Evolutionary conservation across 169 alveolate genomes (phyloP).

Genomic region (Plasmodium knowlesi): DNA sequence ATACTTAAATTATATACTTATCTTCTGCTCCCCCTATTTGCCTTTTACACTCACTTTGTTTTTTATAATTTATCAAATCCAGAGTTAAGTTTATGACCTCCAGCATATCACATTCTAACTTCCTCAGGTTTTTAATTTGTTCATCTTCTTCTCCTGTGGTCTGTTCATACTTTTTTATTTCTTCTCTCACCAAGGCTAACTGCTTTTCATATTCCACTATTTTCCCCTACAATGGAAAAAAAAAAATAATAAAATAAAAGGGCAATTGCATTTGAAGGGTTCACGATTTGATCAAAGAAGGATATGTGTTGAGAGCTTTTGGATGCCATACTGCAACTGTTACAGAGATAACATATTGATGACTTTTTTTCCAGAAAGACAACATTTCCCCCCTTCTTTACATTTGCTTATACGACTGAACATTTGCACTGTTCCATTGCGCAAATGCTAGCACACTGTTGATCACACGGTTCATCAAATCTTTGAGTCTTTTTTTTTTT

Average conservation of each 20-base stretch:
- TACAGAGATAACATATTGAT: background rate
- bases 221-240: constrained; percentile 19
- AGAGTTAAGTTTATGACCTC: constrained; percentile 65
- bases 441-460: background rate
- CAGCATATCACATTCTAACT: constrained; percentile 62
- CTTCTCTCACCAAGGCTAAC: constrained; percentile 60
- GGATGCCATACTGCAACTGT: background rate
- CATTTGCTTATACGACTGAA: background rate
- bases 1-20: background rate
- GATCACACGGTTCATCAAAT: background rate
- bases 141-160: constrained; percentile 38
- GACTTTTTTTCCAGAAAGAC: background rate
- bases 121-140: constrained; percentile 42
- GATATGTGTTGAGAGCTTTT: background rate
- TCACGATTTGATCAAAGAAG: no score
- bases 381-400: background rate
- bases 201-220: constrained; percentile 54
- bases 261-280: background rate
- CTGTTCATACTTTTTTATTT: constrained; percentile 47
- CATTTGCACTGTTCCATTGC: background rate
- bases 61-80: constrained; percentile 49
- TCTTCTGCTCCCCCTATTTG: background rate
- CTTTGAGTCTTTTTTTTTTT: background rate
- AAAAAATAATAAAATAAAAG: background rate
- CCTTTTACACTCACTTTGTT: constrained; percentile 31